Base-by-base conservation (phyloP, 1,139 yeast species). In the Hansenula sp. region DNA sequence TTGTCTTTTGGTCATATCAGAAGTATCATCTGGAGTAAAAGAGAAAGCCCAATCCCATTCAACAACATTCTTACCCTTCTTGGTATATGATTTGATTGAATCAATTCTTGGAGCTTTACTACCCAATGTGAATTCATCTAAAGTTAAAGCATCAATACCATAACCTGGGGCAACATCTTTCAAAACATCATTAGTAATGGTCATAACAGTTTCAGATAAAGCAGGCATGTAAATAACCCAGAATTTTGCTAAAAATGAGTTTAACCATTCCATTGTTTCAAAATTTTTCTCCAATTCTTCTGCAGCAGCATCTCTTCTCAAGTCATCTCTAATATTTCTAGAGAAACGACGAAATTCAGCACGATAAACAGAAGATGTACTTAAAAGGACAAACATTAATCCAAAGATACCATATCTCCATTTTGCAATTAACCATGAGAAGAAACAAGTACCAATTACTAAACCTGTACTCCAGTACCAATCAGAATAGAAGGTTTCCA, bases 201-300 rank as follows among this genome's bases (percentile, higher is more conserved):
- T 75, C 63, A 78, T 72, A 24, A 84, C 92, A 60, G 77, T 79
- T 53, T 82, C 86, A n/a, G 88, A 80, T 41, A 85, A 67, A 1
- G 86, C 87, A 32, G 92, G 92, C 95, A 85, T 84, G 53, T 84
- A 84, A 48, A 84, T 82, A 42, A 82, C 85, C 95, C 95, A 85
- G 56, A 85, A 83, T 60, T 84, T 85, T 38, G 80, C 80, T 60
- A 84, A 62, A 53, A 85, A 83, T 20, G 81, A 75, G 55, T 85
- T 85, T 54, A 84, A 62, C 95, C 95, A 85, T 48, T 79, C 79
- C 78, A 84, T 82, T 10, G 88, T 79, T 63, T 85, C 95, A 45
- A 73, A 61, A 52, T 73, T 75, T 39, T 73, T 71, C 44, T 79
- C 85, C 48, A 85, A 65, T 34, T 79, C 67, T 55, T 82, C 84